Conservation (phyloP, 768 basidiomycete genomes). For the Rossbeevera mucosa region DNA sequence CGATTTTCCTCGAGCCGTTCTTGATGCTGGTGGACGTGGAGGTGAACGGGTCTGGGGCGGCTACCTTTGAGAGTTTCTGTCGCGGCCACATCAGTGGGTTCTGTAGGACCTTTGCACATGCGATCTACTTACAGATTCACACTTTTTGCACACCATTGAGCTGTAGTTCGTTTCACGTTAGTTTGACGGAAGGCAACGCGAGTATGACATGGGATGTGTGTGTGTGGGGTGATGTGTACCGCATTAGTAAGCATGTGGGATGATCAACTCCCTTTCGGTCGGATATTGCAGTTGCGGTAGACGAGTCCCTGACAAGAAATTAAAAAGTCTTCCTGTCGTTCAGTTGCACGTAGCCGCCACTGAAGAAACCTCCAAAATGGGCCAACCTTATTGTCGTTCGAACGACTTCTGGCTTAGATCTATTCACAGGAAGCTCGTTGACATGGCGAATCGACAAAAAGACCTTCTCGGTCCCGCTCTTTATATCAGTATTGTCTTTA, state of each 20-base stretch:
- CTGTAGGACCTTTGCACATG: constrained; percentile 14
- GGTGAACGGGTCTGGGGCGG: constrained; percentile 83
- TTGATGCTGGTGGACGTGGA: constrained; percentile 71
- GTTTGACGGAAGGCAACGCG: neutral
- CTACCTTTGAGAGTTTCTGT: constrained; percentile 87
- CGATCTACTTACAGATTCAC: constrained; percentile 54
- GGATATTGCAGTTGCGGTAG: neutral
- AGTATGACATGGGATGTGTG: constrained; percentile 3
- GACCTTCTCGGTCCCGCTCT: constrained; percentile 25
- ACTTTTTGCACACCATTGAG: constrained; percentile 84
- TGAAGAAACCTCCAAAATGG: constrained; percentile 15
- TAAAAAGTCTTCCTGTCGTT: constrained; percentile 2
- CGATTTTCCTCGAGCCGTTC: constrained; percentile 74
- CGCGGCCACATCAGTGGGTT: neutral
- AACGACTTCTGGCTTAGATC: constrained; percentile 9
- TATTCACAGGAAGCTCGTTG: constrained; percentile 29
- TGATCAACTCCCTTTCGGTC: neutral
- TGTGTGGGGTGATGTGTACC: neutral
- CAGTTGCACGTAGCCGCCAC: neutral
- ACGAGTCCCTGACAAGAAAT: neutral
- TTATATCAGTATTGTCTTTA: constrained; percentile 26
- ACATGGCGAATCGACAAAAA: constrained; percentile 34
- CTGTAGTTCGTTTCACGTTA: constrained; percentile 5
- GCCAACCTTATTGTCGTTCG: constrained; percentile 28
- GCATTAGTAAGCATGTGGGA: constrained; percentile 18